Percentiles rank a stretch among this genome's conserved stretches.
Evolutionary conservation across 2,329 filamentous ascomycete species (phyloP).

Genomic region (Coniochaeta ligniaria): DNA sequence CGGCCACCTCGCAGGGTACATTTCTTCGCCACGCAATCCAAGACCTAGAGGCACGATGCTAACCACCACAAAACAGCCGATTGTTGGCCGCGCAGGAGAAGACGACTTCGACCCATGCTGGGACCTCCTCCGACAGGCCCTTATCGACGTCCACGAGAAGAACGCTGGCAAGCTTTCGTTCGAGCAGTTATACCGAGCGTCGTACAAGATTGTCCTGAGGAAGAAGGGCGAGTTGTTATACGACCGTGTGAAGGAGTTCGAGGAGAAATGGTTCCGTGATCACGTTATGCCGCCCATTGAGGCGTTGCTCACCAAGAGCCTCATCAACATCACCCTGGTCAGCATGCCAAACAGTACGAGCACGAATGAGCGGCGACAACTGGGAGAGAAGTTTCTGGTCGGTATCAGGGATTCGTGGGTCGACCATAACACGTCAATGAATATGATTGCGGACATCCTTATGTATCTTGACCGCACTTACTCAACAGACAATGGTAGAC

Average conservation of each 20-base stretch:
- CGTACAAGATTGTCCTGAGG: constrained; percentile 88
- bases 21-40: background rate
- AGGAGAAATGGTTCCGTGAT: constrained; percentile 70
- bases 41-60: background rate
- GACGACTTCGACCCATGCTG: constrained; percentile 84
- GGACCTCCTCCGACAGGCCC: constrained; percentile 66
- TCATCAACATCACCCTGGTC: constrained; percentile 55
- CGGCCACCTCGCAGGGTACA: constrained; percentile 1
- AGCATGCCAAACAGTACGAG: constrained; percentile 48
- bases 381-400: constrained; percentile 76
- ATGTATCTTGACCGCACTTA: constrained; percentile 96
- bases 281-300: constrained; percentile 67
- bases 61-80: background rate
- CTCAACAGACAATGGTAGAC: constrained; percentile 59
- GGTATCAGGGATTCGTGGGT: constrained; percentile 75
- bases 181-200: constrained; percentile 88
- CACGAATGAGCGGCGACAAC: constrained; percentile 69
- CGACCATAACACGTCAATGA: constrained; percentile 87
- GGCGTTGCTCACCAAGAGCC: constrained; percentile 60
- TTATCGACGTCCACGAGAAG: constrained; percentile 84
- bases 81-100: constrained; percentile 1
- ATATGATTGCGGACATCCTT: constrained; percentile 91
- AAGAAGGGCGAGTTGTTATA: constrained; percentile 82
- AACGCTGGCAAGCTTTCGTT: constrained; percentile 88
- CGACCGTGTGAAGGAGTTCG: constrained; percentile 70